Conservation (phyloP, 139 green algal genomes). For the Gonium pectorale region DNA sequence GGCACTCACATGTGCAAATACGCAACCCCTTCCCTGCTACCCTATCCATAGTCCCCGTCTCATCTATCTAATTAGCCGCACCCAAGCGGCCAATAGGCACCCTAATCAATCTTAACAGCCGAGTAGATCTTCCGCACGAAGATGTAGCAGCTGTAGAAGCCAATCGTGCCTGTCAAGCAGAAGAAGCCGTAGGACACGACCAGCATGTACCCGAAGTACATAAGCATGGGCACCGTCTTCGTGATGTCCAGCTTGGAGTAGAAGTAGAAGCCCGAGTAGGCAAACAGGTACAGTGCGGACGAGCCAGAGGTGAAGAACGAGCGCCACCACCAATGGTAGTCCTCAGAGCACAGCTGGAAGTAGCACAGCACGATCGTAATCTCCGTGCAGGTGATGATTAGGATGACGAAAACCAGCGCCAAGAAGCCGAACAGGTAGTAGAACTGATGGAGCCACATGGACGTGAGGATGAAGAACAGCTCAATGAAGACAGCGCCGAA, state of each 20-base stretch:
- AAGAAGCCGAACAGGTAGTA: constrained; percentile 99
- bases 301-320: constrained; percentile 94
- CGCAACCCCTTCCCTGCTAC: too few species aligned
- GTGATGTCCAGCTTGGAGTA: constrained; percentile 97
- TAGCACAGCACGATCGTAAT: constrained; percentile 99
- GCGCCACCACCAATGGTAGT: constrained; percentile 98
- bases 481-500: constrained; percentile 99
- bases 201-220: constrained; percentile 96
- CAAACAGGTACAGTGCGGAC: constrained; percentile 96
- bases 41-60: too few species aligned
- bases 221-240: constrained; percentile 83
- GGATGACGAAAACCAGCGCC: constrained; percentile 95
- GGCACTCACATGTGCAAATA: too few species aligned
- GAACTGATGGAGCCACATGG: constrained; percentile 95
- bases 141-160: constrained; percentile 93
- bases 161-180: constrained; percentile 91
- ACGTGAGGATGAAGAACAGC: constrained; percentile 99
- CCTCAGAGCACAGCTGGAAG: constrained; percentile 93
- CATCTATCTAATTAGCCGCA: too few species aligned
- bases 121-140: constrained; percentile 94
- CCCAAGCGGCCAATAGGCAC: too few species aligned
- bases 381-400: constrained; percentile 97
- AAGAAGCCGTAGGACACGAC: constrained; percentile 92
- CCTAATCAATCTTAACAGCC: constrained; percentile 96
- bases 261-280: constrained; percentile 98